These are phyloP conservation scores for Zizania palustris DNA, from an alignment of 202 grass and related monocot species.

Conservation along the genomic window DNA sequence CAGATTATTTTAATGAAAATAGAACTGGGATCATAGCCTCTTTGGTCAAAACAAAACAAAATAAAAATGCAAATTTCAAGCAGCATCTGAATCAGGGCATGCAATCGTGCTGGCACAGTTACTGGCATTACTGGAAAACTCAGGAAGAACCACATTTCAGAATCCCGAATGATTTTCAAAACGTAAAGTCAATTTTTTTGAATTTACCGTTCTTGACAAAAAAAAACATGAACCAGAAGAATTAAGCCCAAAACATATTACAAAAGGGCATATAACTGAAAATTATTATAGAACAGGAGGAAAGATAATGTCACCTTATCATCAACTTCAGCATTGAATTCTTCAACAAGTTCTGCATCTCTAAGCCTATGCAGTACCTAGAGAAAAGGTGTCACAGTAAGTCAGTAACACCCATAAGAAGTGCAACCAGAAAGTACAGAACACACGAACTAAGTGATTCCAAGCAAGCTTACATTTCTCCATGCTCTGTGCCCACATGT, in stretches of 20 bases:
- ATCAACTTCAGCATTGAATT: slow-evolving; percentile 72
- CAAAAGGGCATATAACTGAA: slow-evolving; percentile 32
- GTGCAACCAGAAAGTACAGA: slow-evolving; percentile 30
- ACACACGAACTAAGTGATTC: slow-evolving; percentile 27
- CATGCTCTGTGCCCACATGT: slow-evolving; percentile 79
- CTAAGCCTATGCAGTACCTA: slow-evolving; percentile 86
- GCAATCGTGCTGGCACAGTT: slow-evolving; percentile 4
- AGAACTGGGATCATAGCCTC: not conserved
- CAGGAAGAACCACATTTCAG: slow-evolving; percentile 23
- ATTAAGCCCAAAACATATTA: slow-evolving; percentile 12
- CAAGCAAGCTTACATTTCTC: slow-evolving; percentile 76
- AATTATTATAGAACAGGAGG: slow-evolving; percentile 30
- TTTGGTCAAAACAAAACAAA: not conserved
- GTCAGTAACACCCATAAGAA: slow-evolving; percentile 31
- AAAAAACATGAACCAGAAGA: slow-evolving; percentile 23
- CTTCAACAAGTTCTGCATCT: slow-evolving; percentile 76
- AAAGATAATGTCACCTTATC: slow-evolving; percentile 58
- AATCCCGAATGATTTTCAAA: not conserved
- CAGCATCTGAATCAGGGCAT: slow-evolving; percentile 10
- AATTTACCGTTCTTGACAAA: not conserved
- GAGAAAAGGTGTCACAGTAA: slow-evolving; percentile 36
- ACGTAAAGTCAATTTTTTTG: not conserved
- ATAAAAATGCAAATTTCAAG: slow-evolving; percentile 26
- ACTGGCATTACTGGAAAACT: slow-evolving; percentile 17
- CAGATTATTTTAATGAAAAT: slow-evolving; percentile 17